A percentile compares a stretch with the other conserved stretches of the same genome.
These are phyloP conservation scores for Salvia splendens DNA, from an alignment of 257 asterid species.

Conservation along the genomic window DNA sequence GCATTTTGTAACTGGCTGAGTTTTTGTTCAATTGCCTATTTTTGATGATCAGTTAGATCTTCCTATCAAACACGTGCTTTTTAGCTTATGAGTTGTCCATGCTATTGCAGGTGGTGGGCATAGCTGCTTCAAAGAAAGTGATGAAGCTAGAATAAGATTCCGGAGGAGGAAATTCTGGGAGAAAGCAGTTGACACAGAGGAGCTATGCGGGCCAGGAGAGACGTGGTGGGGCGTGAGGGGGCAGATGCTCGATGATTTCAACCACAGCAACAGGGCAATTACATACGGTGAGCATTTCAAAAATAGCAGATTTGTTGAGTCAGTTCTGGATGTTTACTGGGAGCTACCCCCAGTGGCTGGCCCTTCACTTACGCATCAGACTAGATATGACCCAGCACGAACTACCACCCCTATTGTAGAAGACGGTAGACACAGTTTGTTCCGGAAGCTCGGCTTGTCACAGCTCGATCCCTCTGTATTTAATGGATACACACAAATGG, in stretches of 20 bases:
- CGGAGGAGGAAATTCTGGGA: conserved; percentile 90
- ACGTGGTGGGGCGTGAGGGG: conserved; percentile 99
- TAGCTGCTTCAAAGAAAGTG: conserved; percentile 90
- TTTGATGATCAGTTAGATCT: not conserved
- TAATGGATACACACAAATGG: conserved; percentile 99
- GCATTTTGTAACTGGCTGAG: not conserved
- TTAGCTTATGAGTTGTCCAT: not conserved
- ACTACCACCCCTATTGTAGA: conserved; percentile 70
- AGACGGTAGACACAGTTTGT: conserved; percentile 81
- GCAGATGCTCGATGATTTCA: conserved; percentile 83
- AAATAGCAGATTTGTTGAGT: conserved; percentile 88
- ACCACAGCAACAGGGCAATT: conserved; percentile 83
- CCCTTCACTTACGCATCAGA: conserved; percentile 94
- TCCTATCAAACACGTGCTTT: conserved; percentile 1
- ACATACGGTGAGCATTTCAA: conserved; percentile 62
- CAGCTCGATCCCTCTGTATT: conserved; percentile 71
- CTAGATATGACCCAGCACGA: conserved; percentile 96
- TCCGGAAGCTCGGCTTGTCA: conserved; percentile 69
- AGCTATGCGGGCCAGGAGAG: conserved; percentile 92
- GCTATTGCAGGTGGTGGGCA: conserved; percentile 84
- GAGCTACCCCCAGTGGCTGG: conserved; percentile 98
- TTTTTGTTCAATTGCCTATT: too few relatives aligned
- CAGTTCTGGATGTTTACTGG: conserved; percentile 86
- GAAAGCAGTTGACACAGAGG: conserved; percentile 74
- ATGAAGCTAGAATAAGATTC: conserved; percentile 81